phyloP scores from a whole-genome alignment of 768 basidiomycete species.

The Leccinum disarticulatum region DNA sequence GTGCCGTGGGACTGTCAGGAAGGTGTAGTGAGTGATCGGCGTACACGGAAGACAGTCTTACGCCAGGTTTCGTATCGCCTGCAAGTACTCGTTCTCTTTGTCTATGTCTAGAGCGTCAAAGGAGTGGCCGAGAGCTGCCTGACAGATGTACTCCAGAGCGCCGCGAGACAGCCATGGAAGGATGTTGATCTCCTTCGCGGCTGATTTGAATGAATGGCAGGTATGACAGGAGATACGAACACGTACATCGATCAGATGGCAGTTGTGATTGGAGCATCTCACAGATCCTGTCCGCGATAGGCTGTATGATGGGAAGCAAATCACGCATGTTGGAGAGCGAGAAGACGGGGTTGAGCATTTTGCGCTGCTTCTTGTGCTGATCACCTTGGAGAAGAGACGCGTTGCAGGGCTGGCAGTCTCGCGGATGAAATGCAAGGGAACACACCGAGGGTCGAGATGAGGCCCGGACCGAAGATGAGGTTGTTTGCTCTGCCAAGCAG shows the following conservation, averaged over 20 bases:
- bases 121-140: slow-evolving; percentile 35
- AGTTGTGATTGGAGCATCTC: slow-evolving; percentile 22
- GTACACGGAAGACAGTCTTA: slow-evolving; percentile 14
- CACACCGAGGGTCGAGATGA: slow-evolving; percentile 39
- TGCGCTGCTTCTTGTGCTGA: slow-evolving; percentile 33
- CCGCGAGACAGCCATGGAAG: slow-evolving; percentile 34
- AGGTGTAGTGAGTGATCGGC: not conserved
- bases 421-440: not conserved
- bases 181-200: slow-evolving; percentile 32
- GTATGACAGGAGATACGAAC: not conserved
- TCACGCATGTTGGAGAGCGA: slow-evolving; percentile 32
- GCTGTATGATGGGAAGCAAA: slow-evolving; percentile 32
- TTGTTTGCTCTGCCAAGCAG: slow-evolving; percentile 21
- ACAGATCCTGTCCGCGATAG: slow-evolving; percentile 32
- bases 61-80: slow-evolving; percentile 33
- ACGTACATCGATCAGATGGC: slow-evolving; percentile 24
- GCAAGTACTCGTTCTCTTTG: slow-evolving; percentile 28
- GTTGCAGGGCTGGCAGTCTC: not conserved
- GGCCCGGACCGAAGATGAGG: slow-evolving; percentile 38
- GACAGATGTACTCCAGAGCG: slow-evolving; percentile 38
- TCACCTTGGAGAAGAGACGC: slow-evolving; percentile 18
- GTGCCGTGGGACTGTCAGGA: slow-evolving; percentile 22
- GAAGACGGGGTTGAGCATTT: slow-evolving; percentile 36
- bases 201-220: slow-evolving; percentile 12
- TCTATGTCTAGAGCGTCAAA: slow-evolving; percentile 30